Evolutionary conservation across 2,329 filamentous ascomycete species (phyloP).

Genomic region (Claviceps monticola): DNA sequence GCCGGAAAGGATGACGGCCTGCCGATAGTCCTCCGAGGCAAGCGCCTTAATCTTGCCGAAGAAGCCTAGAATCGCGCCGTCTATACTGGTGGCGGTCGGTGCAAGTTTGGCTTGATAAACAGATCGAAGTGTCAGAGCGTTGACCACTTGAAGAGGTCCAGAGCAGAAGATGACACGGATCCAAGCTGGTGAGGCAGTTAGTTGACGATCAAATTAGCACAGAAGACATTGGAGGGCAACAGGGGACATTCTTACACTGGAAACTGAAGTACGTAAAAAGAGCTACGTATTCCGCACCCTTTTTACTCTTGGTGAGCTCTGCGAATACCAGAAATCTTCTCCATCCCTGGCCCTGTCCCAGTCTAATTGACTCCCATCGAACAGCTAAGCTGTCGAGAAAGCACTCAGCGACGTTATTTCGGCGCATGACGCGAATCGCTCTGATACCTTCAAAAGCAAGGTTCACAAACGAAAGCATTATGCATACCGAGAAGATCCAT

Average conservation of each 20-base stretch:
- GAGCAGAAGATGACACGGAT: conserved; percentile 82
- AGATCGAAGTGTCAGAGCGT: conserved; percentile 75
- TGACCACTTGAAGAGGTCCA: conserved; percentile 82
- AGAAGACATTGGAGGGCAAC: background rate
- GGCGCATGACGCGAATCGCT: conserved; percentile 66
- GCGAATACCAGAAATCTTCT: conserved; percentile 86
- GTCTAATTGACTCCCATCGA: conserved; percentile 68
- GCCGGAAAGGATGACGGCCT: conserved; percentile 70
- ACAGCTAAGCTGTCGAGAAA: conserved; percentile 83
- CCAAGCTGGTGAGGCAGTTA: conserved; percentile 43
- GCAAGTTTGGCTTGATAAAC: conserved; percentile 68
- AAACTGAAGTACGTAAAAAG: conserved; percentile 80
- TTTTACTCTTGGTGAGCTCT: conserved; percentile 79
- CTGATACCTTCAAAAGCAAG: conserved; percentile 67
- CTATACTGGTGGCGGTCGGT: conserved; percentile 34
- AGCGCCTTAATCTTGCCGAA: conserved; percentile 69
- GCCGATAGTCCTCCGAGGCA: conserved; percentile 58
- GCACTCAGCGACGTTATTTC: conserved; percentile 77
- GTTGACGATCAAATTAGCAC: background rate
- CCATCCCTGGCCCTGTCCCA: conserved; percentile 65
- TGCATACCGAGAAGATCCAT: conserved; percentile 91
- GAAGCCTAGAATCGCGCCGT: conserved; percentile 56
- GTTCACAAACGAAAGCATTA: conserved; percentile 79
- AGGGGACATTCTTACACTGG: conserved; percentile 33
- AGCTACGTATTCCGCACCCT: conserved; percentile 80